These are phyloP conservation scores for Trichosporon asahii DNA, from an alignment of 1,284 basidiomycete species.

Conservation along the genomic window DNA sequence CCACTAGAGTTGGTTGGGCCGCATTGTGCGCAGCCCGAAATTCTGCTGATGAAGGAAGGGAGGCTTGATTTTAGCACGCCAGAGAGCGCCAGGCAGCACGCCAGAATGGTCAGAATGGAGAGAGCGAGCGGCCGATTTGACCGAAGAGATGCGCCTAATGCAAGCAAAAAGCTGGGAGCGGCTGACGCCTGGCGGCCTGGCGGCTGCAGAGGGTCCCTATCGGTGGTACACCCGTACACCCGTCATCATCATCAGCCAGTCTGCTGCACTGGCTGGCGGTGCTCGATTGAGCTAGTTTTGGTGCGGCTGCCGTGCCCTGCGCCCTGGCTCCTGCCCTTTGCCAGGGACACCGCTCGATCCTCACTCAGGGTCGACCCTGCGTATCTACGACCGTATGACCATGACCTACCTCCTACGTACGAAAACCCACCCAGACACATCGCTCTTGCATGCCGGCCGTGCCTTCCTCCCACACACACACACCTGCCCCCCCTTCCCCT, in stretches of 20 bases:
- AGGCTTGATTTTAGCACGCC: not conserved
- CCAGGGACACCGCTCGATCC: not conserved
- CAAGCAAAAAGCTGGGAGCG: not conserved
- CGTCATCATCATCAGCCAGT: not conserved
- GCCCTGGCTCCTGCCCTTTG: not conserved
- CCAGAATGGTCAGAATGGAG: not conserved
- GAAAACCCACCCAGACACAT: not conserved
- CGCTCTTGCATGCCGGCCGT: not conserved
- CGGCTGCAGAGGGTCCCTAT: not conserved
- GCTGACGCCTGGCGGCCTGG: not conserved
- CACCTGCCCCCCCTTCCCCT: not conserved
- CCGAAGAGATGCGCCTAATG: not conserved
- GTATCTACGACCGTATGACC: not conserved
- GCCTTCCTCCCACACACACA: not conserved
- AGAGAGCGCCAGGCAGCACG: not conserved
- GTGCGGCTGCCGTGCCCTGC: not conserved
- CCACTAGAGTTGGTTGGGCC: not conserved
- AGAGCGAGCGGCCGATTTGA: not conserved
- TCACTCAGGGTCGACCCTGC: not conserved
- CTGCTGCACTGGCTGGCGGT: not conserved
- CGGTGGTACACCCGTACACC: not conserved
- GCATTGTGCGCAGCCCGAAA: not conserved
- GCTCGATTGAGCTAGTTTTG: conserved; percentile 2
- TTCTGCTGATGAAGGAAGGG: too few species aligned
- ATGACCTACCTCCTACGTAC: not conserved